phyloP scores from a whole-genome alignment of 306 rosid genomes.

The Rosa persica region DNA sequence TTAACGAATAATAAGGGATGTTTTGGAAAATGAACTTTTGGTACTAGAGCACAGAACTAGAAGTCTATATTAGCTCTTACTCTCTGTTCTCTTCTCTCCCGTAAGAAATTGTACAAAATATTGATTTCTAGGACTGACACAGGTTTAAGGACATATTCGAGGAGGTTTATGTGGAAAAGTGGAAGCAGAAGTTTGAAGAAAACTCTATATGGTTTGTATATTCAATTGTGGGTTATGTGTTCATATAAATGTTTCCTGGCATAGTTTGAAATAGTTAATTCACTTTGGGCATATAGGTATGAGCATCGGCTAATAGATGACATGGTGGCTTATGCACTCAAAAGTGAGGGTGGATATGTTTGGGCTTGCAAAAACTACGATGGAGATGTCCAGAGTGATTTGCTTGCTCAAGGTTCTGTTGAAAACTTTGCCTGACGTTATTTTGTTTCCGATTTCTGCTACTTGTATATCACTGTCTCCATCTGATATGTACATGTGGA shows the following conservation, averaged over 20 bases:
- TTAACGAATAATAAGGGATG: not conserved
- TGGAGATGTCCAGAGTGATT: conserved; percentile 96
- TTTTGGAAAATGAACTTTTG: not conserved
- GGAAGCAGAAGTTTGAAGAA: conserved; percentile 86
- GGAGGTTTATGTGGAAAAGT: conserved; percentile 81
- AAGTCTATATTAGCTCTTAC: not conserved
- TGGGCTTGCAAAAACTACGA: conserved; percentile 99
- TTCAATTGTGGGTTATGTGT: conserved; percentile 14
- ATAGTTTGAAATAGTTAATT: conserved; percentile 24
- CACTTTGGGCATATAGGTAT: conserved; percentile 61
- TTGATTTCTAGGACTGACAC: conserved; percentile 28
- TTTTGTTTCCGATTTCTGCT: not conserved
- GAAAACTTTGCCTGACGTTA: not conserved
- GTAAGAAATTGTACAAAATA: conserved; percentile 16
- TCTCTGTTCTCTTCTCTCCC: not conserved
- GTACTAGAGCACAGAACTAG: not conserved
- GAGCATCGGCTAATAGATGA: conserved; percentile 98
- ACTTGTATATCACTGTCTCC: not conserved
- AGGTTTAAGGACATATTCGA: conserved; percentile 97
- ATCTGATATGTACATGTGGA: not conserved
- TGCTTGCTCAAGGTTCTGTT: conserved; percentile 91
- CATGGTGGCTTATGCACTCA: conserved; percentile 94
- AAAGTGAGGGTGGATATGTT: conserved; percentile 98
- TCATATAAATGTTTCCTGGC: conserved; percentile 8
- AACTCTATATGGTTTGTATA: conserved; percentile 78